Evolutionary conservation across 805 yeast genomes (phyloP).

Genomic region (Yueomyces sinensis): DNA sequence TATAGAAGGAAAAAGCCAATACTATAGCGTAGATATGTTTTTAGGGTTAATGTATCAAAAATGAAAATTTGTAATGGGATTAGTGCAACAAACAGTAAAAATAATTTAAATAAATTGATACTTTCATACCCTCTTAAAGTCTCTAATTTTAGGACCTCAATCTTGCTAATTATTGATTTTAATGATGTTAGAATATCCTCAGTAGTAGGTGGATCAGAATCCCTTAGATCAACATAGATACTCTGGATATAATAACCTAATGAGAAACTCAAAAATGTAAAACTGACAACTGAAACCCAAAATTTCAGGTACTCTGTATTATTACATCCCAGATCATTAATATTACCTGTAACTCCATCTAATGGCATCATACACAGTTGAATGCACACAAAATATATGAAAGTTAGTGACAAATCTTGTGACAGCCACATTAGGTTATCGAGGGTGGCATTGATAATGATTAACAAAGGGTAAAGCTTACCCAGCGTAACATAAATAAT

Average conservation of each 20-base stretch:
- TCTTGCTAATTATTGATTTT: constrained; percentile 15
- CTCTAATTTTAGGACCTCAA: constrained; percentile 12
- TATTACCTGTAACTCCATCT: background rate
- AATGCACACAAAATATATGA: constrained; percentile 4
- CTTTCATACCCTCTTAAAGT: constrained; percentile 1
- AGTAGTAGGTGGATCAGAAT: constrained; percentile 20
- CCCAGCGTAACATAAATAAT: constrained; percentile 7
- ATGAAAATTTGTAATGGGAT: constrained; percentile 13
- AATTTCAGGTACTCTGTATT: background rate
- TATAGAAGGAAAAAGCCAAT: constrained; percentile 5
- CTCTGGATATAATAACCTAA: constrained; percentile 12
- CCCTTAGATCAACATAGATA: constrained; percentile 8
- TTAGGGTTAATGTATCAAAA: constrained; percentile 5
- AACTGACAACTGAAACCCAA: constrained; percentile 14
- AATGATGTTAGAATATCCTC: constrained; percentile 18
- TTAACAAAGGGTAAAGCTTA: constrained; percentile 16
- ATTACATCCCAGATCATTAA: background rate
- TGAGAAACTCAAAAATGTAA: constrained; percentile 6
- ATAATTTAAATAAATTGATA: background rate
- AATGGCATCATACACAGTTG: background rate
- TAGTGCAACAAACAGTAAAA: constrained; percentile 2
- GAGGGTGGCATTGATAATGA: constrained; percentile 15
- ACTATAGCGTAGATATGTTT: constrained; percentile 5
- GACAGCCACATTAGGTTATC: constrained; percentile 19
- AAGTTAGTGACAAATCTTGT: constrained; percentile 15